A percentile compares a stretch with the other conserved stretches of the same genome.
phyloP scores from a whole-genome alignment of 768 basidiomycete species.

The Astraeus odoratus region DNA sequence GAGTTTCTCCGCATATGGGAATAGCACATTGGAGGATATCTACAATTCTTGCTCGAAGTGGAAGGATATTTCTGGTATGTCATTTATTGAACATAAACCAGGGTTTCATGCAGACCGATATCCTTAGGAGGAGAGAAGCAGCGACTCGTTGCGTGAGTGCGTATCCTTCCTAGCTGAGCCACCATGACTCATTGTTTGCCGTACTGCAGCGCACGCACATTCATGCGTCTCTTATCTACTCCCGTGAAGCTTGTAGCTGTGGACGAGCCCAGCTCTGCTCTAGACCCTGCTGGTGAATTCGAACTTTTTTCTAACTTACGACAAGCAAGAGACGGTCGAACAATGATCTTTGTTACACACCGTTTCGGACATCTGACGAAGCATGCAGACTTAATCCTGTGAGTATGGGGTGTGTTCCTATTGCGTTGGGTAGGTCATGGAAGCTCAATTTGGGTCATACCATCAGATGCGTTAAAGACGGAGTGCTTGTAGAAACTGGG shows the following conservation, averaged over 20 bases:
- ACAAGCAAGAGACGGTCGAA: slow-evolving; percentile 24
- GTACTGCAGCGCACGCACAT: slow-evolving; percentile 30
- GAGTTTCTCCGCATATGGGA: slow-evolving; percentile 17
- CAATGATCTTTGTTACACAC: slow-evolving; percentile 37
- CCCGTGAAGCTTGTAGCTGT: slow-evolving; percentile 26
- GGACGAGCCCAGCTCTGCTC: slow-evolving; percentile 34
- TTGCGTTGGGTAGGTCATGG: background rate
- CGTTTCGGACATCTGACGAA: slow-evolving; percentile 33
- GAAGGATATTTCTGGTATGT: slow-evolving; percentile 20
- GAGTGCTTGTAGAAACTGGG: slow-evolving; percentile 26
- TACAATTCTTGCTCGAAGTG: slow-evolving; percentile 15
- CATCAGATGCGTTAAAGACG: slow-evolving; percentile 29
- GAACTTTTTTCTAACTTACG: slow-evolving; percentile 24
- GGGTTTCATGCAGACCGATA: background rate
- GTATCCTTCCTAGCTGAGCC: background rate
- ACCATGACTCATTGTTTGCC: background rate
- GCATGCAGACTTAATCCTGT: slow-evolving; percentile 33
- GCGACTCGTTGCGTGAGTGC: slow-evolving; percentile 21
- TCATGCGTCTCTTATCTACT: slow-evolving; percentile 32
- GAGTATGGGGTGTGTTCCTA: slow-evolving; percentile 4
- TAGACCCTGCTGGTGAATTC: slow-evolving; percentile 32
- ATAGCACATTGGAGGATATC: slow-evolving; percentile 9
- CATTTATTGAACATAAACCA: background rate
- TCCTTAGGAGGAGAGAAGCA: slow-evolving; percentile 26
- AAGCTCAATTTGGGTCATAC: background rate